phyloP scores from a whole-genome alignment of 352 stramenopile genomes.

The Pythium vanterpoolii region DNA sequence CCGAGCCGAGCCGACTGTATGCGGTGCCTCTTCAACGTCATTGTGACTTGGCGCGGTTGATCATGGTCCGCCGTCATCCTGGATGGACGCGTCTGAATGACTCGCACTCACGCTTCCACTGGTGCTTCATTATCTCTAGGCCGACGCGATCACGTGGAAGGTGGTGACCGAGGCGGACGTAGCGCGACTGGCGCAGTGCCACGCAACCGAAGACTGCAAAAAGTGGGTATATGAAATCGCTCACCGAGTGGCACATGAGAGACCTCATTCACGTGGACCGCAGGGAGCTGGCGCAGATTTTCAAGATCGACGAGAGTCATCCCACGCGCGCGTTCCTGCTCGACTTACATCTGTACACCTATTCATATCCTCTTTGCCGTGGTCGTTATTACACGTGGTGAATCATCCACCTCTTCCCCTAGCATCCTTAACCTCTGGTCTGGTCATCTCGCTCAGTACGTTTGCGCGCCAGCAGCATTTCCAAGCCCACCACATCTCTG shows the following conservation, averaged over 20 bases:
- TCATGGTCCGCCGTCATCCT: constrained; percentile 1
- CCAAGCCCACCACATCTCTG: constrained; percentile 49
- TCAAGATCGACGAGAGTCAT: constrained; percentile 38
- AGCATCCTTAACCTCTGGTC: background rate
- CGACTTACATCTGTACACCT: constrained; percentile 58
- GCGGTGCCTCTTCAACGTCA: constrained; percentile 13
- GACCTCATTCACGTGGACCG: background rate
- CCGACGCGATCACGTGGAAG: constrained; percentile 64
- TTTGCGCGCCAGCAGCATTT: constrained; percentile 72
- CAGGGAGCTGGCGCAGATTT: constrained; percentile 48
- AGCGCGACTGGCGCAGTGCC: constrained; percentile 29
- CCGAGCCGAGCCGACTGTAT: constrained; percentile 6
- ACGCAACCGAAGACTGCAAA: constrained; percentile 57
- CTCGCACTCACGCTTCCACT: background rate
- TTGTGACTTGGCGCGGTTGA: background rate
- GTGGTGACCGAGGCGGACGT: constrained; percentile 40
- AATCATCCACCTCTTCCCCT: background rate
- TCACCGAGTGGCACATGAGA: background rate
- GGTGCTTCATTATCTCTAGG: background rate
- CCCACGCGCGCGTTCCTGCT: constrained; percentile 45
- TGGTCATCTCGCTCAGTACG: constrained; percentile 23
- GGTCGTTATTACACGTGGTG: background rate
- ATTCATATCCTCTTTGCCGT: constrained; percentile 50
- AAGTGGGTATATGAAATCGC: constrained; percentile 23
- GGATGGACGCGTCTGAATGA: background rate